Evolutionary conservation across 305 asterid species (phyloP).

Genomic region (Ajuga reptans): DNA sequence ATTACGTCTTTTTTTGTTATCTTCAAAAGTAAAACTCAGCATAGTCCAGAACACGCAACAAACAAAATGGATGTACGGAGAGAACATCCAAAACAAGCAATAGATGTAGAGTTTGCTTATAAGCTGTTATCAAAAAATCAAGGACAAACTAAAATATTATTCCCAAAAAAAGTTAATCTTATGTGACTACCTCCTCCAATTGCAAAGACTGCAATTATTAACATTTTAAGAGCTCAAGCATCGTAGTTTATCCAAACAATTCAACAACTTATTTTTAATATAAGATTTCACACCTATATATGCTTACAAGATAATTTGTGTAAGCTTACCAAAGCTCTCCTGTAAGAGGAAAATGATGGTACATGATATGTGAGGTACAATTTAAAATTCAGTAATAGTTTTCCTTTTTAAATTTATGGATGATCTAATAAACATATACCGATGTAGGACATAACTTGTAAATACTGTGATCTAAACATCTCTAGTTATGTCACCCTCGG

Average conservation of each 20-base stretch:
- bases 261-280: neutral
- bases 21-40: neutral
- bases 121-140: neutral
- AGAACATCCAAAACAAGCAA: constrained; percentile 1
- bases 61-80: neutral
- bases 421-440: constrained; percentile 16
- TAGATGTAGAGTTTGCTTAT: neutral
- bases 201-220: neutral
- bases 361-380: neutral
- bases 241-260: neutral
- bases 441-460: too few species aligned
- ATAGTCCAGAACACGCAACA: neutral
- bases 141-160: too few species aligned
- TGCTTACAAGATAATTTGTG: neutral
- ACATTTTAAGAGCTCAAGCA: neutral
- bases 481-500: too few species aligned
- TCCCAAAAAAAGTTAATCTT: neutral
- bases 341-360: constrained; percentile 2
- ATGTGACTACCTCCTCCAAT: neutral
- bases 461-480: too few species aligned
- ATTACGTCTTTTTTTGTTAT: neutral
- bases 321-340: neutral
- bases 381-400: neutral
- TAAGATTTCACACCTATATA: neutral
- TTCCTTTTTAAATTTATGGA: constrained; percentile 14